Conservation (phyloP, 2,329 filamentous ascomycete species). For the Xylariaceae sp. region DNA sequence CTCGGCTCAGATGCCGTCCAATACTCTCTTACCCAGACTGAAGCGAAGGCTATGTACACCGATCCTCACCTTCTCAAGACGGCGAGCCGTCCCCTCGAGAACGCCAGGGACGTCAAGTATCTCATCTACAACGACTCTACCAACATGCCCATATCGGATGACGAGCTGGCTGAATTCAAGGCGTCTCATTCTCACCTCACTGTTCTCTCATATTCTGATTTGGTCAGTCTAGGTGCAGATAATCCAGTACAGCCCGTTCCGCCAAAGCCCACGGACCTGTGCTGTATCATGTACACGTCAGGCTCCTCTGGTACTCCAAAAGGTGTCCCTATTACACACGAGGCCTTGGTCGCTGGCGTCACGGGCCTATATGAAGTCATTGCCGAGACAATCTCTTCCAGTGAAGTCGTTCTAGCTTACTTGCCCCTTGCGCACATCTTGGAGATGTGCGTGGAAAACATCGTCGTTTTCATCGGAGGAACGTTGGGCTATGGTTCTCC, state of each 20-base stretch:
- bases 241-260: conserved; percentile 75
- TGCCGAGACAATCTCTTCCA: conserved; percentile 76
- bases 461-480: conserved; percentile 86
- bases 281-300: conserved; percentile 87
- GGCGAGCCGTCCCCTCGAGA: conserved; percentile 61
- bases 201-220: conserved; percentile 61
- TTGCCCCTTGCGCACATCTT: conserved; percentile 95
- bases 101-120: conserved; percentile 61
- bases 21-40: conserved; percentile 84
- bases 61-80: conserved; percentile 79
- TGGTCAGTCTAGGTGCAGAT: conserved; percentile 65
- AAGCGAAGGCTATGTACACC: conserved; percentile 82
- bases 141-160: conserved; percentile 57
- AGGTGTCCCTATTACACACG: conserved; percentile 84
- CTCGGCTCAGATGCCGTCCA: conserved; percentile 83
- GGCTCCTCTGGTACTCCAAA: conserved; percentile 90
- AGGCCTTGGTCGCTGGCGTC: conserved; percentile 79
- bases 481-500: conserved; percentile 94
- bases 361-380: conserved; percentile 83
- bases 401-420: conserved; percentile 85
- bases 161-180: conserved; percentile 63
- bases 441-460: conserved; percentile 94
- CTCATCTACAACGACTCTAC: conserved; percentile 68
- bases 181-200: conserved; percentile 60
- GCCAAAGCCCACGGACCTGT: conserved; percentile 77